Evolutionary conservation across 108 stramenopile species (phyloP).

Genomic region (Asterionellopsis glacialis): DNA sequence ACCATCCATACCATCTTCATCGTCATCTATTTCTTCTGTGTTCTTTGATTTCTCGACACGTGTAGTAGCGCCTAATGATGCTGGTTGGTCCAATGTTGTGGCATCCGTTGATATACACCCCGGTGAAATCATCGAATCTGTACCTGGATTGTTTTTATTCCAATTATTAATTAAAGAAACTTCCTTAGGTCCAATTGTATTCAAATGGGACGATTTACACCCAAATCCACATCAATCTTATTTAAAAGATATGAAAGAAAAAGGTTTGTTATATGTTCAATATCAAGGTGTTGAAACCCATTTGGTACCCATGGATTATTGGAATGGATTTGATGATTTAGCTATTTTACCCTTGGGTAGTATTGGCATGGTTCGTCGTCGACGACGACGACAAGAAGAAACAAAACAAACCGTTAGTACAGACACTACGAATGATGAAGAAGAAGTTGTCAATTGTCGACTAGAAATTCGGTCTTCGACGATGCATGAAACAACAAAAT

Average conservation of each 20-base stretch:
- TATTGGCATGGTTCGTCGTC: constrained; percentile 5
- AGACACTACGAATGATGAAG: not conserved
- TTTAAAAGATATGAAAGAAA: constrained; percentile 5
- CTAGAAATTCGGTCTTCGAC: not conserved
- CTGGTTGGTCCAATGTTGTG: constrained; percentile 14
- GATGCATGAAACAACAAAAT: constrained; percentile 1
- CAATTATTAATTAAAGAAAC: constrained; percentile 13
- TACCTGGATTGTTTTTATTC: constrained; percentile 19
- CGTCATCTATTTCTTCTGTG: not conserved
- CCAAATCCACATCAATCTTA: constrained; percentile 15
- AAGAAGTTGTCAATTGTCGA: constrained; percentile 1
- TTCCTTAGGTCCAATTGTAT: constrained; percentile 18
- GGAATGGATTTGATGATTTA: constrained; percentile 12
- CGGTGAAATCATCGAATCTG: constrained; percentile 25
- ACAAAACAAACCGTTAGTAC: no score
- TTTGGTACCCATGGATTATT: not conserved
- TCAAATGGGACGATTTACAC: constrained; percentile 29
- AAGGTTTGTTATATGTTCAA: constrained; percentile 17
- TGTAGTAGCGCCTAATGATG: constrained; percentile 11
- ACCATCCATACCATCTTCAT: not conserved
- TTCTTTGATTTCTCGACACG: not conserved
- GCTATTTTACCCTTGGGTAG: constrained; percentile 5
- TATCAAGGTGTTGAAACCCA: constrained; percentile 16
- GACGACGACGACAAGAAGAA: no score
- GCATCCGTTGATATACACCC: constrained; percentile 18